Conservation (phyloP, 2,329 filamentous ascomycete genomes). For the Calonectria hongkongensis region DNA sequence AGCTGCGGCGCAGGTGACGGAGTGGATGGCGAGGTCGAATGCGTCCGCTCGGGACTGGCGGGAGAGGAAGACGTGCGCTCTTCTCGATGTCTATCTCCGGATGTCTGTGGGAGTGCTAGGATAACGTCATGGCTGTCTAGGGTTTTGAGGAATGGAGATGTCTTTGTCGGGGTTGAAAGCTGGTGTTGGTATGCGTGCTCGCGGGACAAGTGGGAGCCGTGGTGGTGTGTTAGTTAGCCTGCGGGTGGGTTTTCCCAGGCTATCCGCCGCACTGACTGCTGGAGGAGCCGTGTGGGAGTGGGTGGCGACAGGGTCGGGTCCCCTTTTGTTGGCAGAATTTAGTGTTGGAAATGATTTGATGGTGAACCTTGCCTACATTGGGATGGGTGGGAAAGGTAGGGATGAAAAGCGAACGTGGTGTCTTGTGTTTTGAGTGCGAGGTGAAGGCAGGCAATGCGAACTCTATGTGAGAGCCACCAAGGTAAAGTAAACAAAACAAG, state of each 20-base stretch:
- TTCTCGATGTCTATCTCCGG: conserved; percentile 31
- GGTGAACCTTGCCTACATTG: conserved; percentile 23
- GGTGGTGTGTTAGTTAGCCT: conserved; percentile 38
- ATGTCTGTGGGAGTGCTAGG: conserved; percentile 38
- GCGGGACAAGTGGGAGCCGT: conserved; percentile 13
- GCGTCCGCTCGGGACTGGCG: conserved; percentile 32
- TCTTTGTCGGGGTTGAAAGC: conserved; percentile 9
- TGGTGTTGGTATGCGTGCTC: conserved; percentile 12
- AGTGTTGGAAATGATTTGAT: conserved; percentile 24
- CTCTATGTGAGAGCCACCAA: conserved; percentile 6
- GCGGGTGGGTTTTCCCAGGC: conserved; percentile 23
- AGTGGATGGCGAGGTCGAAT: conserved; percentile 2
- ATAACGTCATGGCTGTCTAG: conserved; percentile 39
- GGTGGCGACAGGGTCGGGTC: conserved; percentile 26
- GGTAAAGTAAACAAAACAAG: conserved; percentile 24
- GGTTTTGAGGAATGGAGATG: conserved; percentile 22
- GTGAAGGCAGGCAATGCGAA: conserved; percentile 25
- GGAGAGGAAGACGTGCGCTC: conserved; percentile 29
- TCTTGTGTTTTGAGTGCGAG: conserved; percentile 17
- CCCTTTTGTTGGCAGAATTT: conserved; percentile 24
- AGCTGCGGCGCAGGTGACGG: conserved; percentile 6
- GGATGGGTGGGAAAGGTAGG: conserved; percentile 20
- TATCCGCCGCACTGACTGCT: conserved; percentile 34
- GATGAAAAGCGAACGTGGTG: conserved; percentile 20
- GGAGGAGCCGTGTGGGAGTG: conserved; percentile 24